A percentile compares a stretch with the other conserved stretches of the same genome.
These are phyloP conservation scores for Nannochloropsis gaditana DNA, from an alignment of 108 stramenopile genomes.

Conservation along the genomic window DNA sequence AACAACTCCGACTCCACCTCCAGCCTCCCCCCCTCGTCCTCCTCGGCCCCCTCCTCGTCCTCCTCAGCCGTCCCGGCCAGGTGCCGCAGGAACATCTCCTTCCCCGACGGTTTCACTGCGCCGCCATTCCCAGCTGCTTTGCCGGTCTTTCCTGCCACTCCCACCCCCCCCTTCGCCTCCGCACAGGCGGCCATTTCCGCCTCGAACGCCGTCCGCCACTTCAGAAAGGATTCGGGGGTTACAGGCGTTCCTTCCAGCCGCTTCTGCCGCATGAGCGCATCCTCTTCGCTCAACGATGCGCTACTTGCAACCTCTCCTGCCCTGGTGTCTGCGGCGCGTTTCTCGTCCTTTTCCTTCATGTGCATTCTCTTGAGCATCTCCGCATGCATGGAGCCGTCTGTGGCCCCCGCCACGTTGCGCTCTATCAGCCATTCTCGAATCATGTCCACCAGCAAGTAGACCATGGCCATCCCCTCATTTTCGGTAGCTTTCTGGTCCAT, in stretches of 20 bases:
- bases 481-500: conserved; percentile 1
- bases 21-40: conserved; percentile 19
- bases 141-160: neutral
- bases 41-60: neutral
- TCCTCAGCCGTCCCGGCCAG: neutral
- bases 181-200: neutral
- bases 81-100: neutral
- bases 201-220: conserved; percentile 10
- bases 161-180: neutral
- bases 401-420: neutral
- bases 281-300: neutral
- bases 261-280: neutral
- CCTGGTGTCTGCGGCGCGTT: neutral
- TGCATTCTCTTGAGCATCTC: neutral
- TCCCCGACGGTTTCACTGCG: conserved; percentile 17
- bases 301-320: neutral
- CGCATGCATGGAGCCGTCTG: conserved; percentile 13
- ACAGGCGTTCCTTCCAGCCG: conserved; percentile 10
- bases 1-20: neutral
- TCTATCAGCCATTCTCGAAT: neutral
- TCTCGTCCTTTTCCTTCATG: neutral
- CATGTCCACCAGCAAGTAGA: neutral
- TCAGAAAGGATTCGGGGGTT: neutral
- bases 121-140: too few relatives aligned
- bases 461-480: conserved; percentile 8